These are phyloP conservation scores for Neckera pumila DNA, from an alignment of 225 moss, liverwort and hornwort genomes.

Conservation along the genomic window DNA sequence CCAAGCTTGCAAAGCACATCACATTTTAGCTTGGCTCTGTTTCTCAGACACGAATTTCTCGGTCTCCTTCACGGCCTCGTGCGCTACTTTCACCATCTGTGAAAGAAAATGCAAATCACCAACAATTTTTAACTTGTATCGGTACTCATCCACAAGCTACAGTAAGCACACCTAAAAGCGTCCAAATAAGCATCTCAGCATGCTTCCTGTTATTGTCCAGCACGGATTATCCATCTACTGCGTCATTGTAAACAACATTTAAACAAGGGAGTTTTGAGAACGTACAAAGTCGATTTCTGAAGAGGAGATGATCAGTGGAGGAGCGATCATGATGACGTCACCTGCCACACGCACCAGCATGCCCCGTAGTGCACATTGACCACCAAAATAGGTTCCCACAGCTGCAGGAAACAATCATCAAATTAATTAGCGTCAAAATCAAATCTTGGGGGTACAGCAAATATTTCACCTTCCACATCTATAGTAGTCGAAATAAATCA, in stretches of 20 bases:
- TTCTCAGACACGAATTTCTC: constrained; percentile 55
- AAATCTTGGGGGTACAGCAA: not conserved
- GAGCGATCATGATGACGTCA: constrained; percentile 89
- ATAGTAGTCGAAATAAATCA: not conserved
- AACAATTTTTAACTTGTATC: not conserved
- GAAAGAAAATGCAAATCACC: not conserved
- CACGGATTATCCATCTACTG: not conserved
- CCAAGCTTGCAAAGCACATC: not conserved
- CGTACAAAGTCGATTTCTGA: constrained; percentile 63
- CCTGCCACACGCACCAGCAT: constrained; percentile 87
- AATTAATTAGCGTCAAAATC: not conserved
- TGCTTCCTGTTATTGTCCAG: not conserved
- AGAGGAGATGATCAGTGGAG: constrained; percentile 54
- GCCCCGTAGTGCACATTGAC: constrained; percentile 68
- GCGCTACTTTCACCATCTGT: constrained; percentile 40
- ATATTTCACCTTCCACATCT: not conserved
- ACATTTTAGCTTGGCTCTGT: constrained; percentile 3
- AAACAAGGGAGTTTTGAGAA: not conserved
- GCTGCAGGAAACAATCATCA: constrained; percentile 22
- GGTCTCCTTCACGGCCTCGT: constrained; percentile 47
- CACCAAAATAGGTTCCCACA: constrained; percentile 59
- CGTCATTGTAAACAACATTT: not conserved
- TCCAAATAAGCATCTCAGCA: not conserved
- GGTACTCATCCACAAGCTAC: not conserved
- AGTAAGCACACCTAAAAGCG: not conserved